Base-by-base conservation (phyloP, 2,329 filamentous ascomycete genomes). In the Grosmannia penicillata region DNA sequence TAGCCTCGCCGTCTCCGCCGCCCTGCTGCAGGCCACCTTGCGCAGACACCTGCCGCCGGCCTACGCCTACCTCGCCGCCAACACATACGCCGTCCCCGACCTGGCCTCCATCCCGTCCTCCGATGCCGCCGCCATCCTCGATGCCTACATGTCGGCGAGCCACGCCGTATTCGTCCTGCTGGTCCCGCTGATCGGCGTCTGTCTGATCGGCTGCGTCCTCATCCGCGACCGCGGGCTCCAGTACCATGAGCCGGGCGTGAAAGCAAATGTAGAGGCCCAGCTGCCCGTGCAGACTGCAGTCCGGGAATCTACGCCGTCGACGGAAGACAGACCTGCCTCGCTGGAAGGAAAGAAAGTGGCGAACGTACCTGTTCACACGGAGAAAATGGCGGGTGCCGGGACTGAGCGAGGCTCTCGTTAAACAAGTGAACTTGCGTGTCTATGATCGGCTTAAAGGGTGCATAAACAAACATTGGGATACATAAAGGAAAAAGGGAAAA, bases 131-230 rank as follows among this genome's bases (percentile, higher is more conserved):
- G 27, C 46, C 31, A 40, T 53, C 9, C 27, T 54, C 25, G 27
- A 46, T 6, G 52, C 47, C 2, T 56, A 55, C 36, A 55, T 55
- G 48, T 55, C 55, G 8, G 72, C 69, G 0, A 72, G 65, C 17
- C 57, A 62, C 23, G 61, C 63, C 0, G 70, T 77, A 0, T 77
- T 76, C 44, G 64, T 68, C 22, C 51, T 73, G 28, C 70, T 70
- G 49, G 59, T 69, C 0, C 70, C 70, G 0, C 45, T 75, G 7
- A 65, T 72, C 11, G 68, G 62, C 0, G 37, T 63, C 0, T 71
- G 67, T 44, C 56, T 75, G n/a, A 34, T 68, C 6, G 55, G 65
- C 1, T 72, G 66, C 43, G 14, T 66, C 0, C 60, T 75, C 13
- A 60, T 77, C 41, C 65, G 61, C 37, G 63, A 72, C 40, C 55